Evolutionary conservation across 2,329 filamentous ascomycete genomes (phyloP).

Genomic region (Macrophomina tecta): DNA sequence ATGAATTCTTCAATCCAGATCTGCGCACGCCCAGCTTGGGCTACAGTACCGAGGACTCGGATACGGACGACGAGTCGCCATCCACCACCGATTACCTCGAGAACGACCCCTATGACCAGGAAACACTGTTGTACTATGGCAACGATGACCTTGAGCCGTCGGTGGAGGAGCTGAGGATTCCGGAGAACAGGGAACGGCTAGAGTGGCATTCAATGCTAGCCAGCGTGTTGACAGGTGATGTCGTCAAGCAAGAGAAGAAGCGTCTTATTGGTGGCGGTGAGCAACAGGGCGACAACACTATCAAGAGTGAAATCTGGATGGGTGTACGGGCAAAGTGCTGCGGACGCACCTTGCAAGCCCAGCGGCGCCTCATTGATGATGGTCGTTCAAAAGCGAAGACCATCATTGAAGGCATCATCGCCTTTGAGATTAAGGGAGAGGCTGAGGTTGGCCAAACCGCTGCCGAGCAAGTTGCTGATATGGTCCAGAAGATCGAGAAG

Average conservation of each 20-base stretch:
- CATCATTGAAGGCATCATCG: slow-evolving; percentile 84
- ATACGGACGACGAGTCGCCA: slow-evolving; percentile 89
- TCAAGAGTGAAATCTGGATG: slow-evolving; percentile 80
- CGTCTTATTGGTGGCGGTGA: slow-evolving; percentile 82
- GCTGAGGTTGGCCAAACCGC: slow-evolving; percentile 89
- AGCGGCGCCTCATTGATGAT: slow-evolving; percentile 88
- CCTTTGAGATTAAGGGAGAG: slow-evolving; percentile 92
- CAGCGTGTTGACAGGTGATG: slow-evolving; percentile 92
- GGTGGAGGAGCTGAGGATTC: slow-evolving; percentile 86
- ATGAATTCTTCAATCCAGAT: slow-evolving; percentile 74
- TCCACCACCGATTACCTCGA: slow-evolving; percentile 84
- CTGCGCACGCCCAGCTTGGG: slow-evolving; percentile 71
- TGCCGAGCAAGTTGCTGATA: slow-evolving; percentile 84
- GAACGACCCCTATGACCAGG: slow-evolving; percentile 83
- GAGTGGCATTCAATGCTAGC: slow-evolving; percentile 99
- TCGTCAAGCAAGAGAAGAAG: slow-evolving; percentile 98
- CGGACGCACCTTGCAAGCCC: slow-evolving; percentile 81
- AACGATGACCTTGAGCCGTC: slow-evolving; percentile 89
- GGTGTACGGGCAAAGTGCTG: slow-evolving; percentile 84
- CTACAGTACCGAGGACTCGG: slow-evolving; percentile 72
- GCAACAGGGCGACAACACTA: slow-evolving; percentile 72
- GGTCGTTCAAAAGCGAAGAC: slow-evolving; percentile 74
- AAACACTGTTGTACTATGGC: slow-evolving; percentile 90
- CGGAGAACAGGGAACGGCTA: slow-evolving; percentile 83
- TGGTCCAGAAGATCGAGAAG: slow-evolving; percentile 89